These are phyloP conservation scores for Pittosporum tobira DNA, from an alignment of 129 eudicot species.

Conservation along the genomic window DNA sequence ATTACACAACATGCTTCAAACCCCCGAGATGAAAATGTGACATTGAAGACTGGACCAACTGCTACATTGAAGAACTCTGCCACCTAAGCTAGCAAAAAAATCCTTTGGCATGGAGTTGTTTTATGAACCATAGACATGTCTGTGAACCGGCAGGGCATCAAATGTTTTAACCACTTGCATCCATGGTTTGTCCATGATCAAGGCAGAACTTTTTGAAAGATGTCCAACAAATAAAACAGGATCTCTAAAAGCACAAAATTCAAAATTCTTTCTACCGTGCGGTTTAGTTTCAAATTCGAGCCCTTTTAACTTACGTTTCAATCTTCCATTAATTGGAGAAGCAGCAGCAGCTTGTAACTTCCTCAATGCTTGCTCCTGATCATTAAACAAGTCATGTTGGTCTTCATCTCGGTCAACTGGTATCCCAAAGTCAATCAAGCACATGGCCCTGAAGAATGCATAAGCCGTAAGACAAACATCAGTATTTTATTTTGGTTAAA, in stretches of 20 bases:
- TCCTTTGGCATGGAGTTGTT: conserved; percentile 10
- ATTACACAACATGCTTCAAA: conserved; percentile 49
- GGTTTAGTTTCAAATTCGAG: conserved; percentile 31
- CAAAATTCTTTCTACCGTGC: conserved; percentile 50
- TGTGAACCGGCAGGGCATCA: conserved; percentile 68
- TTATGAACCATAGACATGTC: conserved; percentile 81
- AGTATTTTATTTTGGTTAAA: background rate
- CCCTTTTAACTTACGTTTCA: conserved; percentile 55
- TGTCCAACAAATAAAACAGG: conserved; percentile 81
- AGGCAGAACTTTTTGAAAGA: conserved; percentile 54
- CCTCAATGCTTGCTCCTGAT: conserved; percentile 21
- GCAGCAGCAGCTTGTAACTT: conserved; percentile 27
- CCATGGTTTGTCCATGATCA: conserved; percentile 78
- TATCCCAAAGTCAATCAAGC: conserved; percentile 75
- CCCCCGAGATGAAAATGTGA: conserved; percentile 17
- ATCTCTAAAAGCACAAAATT: conserved; percentile 51
- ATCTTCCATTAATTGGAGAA: conserved; percentile 26
- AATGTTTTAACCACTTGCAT: conserved; percentile 56
- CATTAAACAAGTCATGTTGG: conserved; percentile 22
- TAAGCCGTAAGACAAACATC: background rate
- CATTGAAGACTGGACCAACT: conserved; percentile 10
- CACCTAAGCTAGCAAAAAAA: conserved; percentile 17
- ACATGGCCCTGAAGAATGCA: conserved; percentile 64
- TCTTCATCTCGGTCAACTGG: conserved; percentile 54
- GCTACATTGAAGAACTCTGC: conserved; percentile 32